Percentiles rank a stretch among this genome's conserved stretches.
Conservation (phyloP, 2,329 filamentous ascomycete species). For the Metarhizium rileyi region DNA sequence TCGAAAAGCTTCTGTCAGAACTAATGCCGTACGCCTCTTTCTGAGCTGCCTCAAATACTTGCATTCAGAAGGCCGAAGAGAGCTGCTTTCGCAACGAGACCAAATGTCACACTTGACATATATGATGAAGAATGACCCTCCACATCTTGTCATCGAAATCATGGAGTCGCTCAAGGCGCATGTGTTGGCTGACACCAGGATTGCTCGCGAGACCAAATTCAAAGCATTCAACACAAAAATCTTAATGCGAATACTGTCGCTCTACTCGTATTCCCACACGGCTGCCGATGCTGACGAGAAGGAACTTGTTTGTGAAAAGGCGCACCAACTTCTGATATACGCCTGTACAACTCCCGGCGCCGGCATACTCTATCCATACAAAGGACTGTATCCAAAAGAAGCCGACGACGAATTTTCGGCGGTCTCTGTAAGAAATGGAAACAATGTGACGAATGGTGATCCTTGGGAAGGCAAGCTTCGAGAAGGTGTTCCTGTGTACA, state of each 20-base stretch:
- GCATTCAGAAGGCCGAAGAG: conserved; percentile 65
- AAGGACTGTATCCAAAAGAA: conserved; percentile 77
- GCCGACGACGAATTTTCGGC: conserved; percentile 37
- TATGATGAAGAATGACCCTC: conserved; percentile 67
- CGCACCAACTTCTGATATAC: conserved; percentile 65
- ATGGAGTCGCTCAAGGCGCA: conserved; percentile 59
- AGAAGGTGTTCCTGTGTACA: conserved; percentile 63
- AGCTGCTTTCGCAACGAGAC: conserved; percentile 71
- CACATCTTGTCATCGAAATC: conserved; percentile 65
- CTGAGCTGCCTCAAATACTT: conserved; percentile 72
- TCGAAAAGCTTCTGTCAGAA: conserved; percentile 68
- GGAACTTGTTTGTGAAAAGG: conserved; percentile 51
- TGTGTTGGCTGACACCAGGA: conserved; percentile 63
- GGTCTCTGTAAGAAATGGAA: conserved; percentile 16
- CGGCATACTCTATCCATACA: conserved; percentile 66
- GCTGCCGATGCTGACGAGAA: conserved; percentile 29
- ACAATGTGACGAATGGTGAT: conserved; percentile 44
- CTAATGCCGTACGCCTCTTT: conserved; percentile 73
- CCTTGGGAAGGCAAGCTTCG: conserved; percentile 60
- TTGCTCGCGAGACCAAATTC: conserved; percentile 66
- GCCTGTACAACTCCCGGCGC: conserved; percentile 65
- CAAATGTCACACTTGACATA: conserved; percentile 75
- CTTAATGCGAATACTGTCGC: conserved; percentile 58
- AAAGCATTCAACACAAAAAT: conserved; percentile 66
- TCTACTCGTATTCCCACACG: conserved; percentile 54